Evolutionary conservation across 2,329 filamentous ascomycete genomes (phyloP).

Genomic region (Apiospora malaysiana): DNA sequence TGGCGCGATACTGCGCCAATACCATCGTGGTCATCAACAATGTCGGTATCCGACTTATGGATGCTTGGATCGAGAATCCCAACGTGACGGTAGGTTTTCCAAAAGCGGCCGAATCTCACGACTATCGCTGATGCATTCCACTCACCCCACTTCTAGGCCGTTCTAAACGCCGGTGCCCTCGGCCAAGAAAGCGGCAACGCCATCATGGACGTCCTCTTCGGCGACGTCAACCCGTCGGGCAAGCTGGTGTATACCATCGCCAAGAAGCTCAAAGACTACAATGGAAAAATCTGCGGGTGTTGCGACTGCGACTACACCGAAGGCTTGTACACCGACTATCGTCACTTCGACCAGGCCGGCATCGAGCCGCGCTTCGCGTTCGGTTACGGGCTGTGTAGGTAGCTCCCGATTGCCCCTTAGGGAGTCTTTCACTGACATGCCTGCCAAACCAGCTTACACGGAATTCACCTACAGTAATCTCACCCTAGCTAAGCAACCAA

Average conservation of each 20-base stretch:
- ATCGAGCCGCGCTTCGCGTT: conserved; percentile 60
- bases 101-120: too few relatives aligned
- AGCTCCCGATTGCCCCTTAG: background rate
- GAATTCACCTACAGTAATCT: conserved; percentile 36
- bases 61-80: conserved; percentile 60
- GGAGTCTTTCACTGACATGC: background rate
- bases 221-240: conserved; percentile 63
- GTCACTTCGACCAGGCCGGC: conserved; percentile 55
- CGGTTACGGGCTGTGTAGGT: conserved; percentile 49
- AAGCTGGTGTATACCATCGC: conserved; percentile 66
- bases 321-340: conserved; percentile 59
- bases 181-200: conserved; percentile 67
- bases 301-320: conserved; percentile 42
- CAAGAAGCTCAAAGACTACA: conserved; percentile 55
- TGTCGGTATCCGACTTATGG: conserved; percentile 64
- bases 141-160: conserved; percentile 43
- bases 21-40: conserved; percentile 72
- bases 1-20: conserved; percentile 67
- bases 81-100: conserved; percentile 54
- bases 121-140: background rate
- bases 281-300: conserved; percentile 39
- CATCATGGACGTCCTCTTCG: conserved; percentile 66
- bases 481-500: conserved; percentile 51
- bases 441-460: background rate
- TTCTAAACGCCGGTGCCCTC: conserved; percentile 64